A percentile compares a stretch with the other conserved stretches of the same genome.
These are phyloP conservation scores for Haemoproteus tartakovskyi DNA, from an alignment of 169 alveolate species.

Conservation along the genomic window DNA sequence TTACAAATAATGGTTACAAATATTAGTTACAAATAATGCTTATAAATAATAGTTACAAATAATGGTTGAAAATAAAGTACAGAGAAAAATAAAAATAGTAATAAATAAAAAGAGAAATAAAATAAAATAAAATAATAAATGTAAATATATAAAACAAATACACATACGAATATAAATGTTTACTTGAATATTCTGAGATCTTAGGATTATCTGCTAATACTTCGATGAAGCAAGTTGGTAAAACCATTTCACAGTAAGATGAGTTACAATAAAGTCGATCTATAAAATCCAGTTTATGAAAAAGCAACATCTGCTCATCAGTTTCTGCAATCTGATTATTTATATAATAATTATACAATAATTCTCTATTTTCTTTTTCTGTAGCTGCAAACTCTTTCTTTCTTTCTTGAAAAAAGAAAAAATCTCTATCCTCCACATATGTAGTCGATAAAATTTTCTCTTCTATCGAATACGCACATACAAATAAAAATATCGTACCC, in stretches of 20 bases:
- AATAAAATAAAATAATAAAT: no score
- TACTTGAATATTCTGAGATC: no score
- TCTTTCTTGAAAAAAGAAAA: conserved; percentile 15
- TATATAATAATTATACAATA: conserved; percentile 31
- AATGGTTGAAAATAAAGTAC: no score
- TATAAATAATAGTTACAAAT: no score
- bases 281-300: conserved; percentile 35
- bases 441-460: conserved; percentile 3
- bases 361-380: not conserved
- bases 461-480: conserved; percentile 26
- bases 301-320: conserved; percentile 51
- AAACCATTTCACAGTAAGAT: conserved; percentile 31
- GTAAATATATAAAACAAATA: no score
- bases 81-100: no score
- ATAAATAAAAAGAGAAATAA: no score
- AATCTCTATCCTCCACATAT: conserved; percentile 8
- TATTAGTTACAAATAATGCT: no score
- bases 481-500: no score
- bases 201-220: not conserved
- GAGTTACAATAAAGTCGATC: conserved; percentile 41
- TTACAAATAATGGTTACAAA: no score
- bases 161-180: no score
- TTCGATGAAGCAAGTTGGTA: conserved; percentile 39
- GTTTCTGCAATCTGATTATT: conserved; percentile 40
- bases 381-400: conserved; percentile 1